Evolutionary conservation across 441 rosid species (phyloP).

Genomic region (Breynia disticha): DNA sequence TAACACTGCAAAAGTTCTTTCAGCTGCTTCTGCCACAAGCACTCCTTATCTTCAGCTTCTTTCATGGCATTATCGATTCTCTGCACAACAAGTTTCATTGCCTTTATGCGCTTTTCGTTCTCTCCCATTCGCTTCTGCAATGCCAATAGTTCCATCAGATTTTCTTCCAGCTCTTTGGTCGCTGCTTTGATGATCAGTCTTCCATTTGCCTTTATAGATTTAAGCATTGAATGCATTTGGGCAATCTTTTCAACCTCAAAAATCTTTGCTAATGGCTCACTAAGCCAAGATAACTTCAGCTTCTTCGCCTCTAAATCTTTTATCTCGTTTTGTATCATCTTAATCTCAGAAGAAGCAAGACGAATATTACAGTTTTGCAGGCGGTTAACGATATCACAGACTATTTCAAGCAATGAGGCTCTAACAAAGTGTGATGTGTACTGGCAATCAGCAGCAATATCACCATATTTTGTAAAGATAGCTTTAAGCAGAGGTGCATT

Average conservation of each 20-base stretch:
- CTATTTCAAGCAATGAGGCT: constrained; percentile 13
- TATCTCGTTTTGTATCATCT: constrained; percentile 13
- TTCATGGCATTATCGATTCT: constrained; percentile 15
- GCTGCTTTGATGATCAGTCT: constrained; percentile 13
- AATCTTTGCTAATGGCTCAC: constrained; percentile 12
- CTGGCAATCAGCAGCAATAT: constrained; percentile 10
- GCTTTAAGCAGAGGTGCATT: constrained; percentile 11
- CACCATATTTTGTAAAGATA: constrained; percentile 16
- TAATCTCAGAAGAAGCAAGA: constrained; percentile 12
- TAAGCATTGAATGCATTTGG: constrained; percentile 13
- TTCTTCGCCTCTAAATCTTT: constrained; percentile 11
- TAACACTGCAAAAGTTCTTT: background rate
- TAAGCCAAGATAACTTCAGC: constrained; percentile 15
- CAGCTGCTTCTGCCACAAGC: constrained; percentile 4
- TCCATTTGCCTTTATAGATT: constrained; percentile 14
- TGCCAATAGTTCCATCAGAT: constrained; percentile 13
- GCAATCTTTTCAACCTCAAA: constrained; percentile 14
- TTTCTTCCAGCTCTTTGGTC: constrained; percentile 14
- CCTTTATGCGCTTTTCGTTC: constrained; percentile 11
- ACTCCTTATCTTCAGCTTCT: constrained; percentile 6
- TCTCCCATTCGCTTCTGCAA: constrained; percentile 18
- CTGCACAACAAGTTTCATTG: constrained; percentile 15
- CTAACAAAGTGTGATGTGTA: background rate
- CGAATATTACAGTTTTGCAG: constrained; percentile 9
- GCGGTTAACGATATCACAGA: constrained; percentile 9